These are phyloP conservation scores for Penicillium robsamsonii DNA, from an alignment of 495 filamentous ascomycete species.

Conservation along the genomic window DNA sequence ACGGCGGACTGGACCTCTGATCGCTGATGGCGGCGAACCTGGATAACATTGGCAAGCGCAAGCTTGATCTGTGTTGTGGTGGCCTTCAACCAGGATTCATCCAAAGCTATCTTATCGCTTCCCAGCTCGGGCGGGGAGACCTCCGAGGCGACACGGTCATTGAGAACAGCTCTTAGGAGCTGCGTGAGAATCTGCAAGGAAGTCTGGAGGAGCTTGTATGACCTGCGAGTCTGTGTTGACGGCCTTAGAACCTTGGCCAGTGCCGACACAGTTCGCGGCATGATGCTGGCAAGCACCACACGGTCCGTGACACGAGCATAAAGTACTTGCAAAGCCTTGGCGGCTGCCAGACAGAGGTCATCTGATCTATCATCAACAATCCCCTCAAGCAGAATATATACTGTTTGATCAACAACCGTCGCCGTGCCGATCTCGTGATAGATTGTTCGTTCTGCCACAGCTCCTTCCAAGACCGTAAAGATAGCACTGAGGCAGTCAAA, in stretches of 20 bases:
- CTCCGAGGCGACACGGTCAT: slow-evolving; percentile 47
- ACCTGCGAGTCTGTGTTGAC: slow-evolving; percentile 59
- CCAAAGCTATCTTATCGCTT: slow-evolving; percentile 37
- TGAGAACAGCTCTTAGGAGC: slow-evolving; percentile 62
- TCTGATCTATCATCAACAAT: slow-evolving; percentile 57
- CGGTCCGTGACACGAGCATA: slow-evolving; percentile 62
- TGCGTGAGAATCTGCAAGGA: slow-evolving; percentile 59
- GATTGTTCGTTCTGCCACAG: slow-evolving; percentile 57
- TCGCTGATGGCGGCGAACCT: slow-evolving; percentile 71
- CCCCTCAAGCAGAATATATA: slow-evolving; percentile 77
- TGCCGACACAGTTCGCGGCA: slow-evolving; percentile 84
- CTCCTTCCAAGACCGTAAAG: slow-evolving; percentile 42
- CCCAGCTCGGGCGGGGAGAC: slow-evolving; percentile 26
- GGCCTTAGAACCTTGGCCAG: slow-evolving; percentile 73
- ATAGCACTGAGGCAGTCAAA: slow-evolving; percentile 57
- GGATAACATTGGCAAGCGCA: slow-evolving; percentile 74
- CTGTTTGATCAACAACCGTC: slow-evolving; percentile 76
- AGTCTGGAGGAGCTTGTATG: slow-evolving; percentile 60
- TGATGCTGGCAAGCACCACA: slow-evolving; percentile 72
- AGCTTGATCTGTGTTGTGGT: slow-evolving; percentile 82
- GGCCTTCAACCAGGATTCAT: slow-evolving; percentile 73
- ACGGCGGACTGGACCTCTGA: slow-evolving; percentile 68
- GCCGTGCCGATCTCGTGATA: slow-evolving; percentile 48
- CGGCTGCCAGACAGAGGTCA: slow-evolving; percentile 64
- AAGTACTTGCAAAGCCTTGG: slow-evolving; percentile 61